Evolutionary conservation across 2,329 filamentous ascomycete species (phyloP).

Genomic region (Ceratocystis papillata): DNA sequence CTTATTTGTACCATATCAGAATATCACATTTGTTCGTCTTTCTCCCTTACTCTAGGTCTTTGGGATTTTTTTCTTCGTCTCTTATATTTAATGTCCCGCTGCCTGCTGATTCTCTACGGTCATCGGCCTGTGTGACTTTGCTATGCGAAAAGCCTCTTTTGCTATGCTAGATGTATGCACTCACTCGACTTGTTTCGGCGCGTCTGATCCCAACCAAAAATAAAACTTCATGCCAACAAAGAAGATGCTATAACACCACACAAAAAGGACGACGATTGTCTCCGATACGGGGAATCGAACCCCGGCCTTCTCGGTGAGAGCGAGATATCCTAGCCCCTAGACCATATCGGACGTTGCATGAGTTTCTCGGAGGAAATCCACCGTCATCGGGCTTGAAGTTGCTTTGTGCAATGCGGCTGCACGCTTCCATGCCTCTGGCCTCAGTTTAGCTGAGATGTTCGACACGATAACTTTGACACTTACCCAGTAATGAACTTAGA

Average conservation of each 20-base stretch:
- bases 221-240: background rate
- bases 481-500: too few relatives aligned
- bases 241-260: background rate
- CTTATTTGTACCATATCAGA: constrained; percentile 13
- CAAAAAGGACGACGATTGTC: background rate
- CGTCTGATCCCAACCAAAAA: background rate
- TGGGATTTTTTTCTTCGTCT: background rate
- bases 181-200: too few relatives aligned
- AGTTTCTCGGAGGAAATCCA: too few relatives aligned
- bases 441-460: too few relatives aligned
- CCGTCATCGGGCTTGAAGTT: too few relatives aligned
- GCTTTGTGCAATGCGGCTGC: too few relatives aligned
- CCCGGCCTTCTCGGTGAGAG: constrained; percentile 26
- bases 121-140: background rate
- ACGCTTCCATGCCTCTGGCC: too few relatives aligned
- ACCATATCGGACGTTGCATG: constrained; percentile 15
- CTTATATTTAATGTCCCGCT: background rate
- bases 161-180: too few relatives aligned
- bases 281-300: constrained; percentile 28
- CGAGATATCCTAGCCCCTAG: constrained; percentile 19
- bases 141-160: too few relatives aligned
- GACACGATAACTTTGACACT: too few relatives aligned
- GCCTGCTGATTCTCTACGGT: too few relatives aligned
- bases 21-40: background rate
- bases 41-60: background rate